Percentiles rank a stretch among this genome's conserved stretches.
These are phyloP conservation scores for Trametes elegans DNA, from an alignment of 768 basidiomycete genomes.

Conservation along the genomic window DNA sequence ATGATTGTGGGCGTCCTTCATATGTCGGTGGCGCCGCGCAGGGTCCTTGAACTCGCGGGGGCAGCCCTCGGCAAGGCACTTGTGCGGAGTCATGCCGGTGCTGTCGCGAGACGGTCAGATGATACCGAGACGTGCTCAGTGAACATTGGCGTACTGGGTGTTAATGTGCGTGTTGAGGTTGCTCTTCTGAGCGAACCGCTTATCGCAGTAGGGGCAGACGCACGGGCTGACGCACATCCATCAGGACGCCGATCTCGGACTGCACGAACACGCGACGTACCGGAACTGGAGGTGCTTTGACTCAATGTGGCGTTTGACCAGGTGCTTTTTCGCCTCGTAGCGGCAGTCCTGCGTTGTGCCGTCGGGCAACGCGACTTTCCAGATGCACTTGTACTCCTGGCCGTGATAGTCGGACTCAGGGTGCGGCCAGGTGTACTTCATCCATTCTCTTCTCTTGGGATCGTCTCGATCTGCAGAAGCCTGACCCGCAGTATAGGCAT, in stretches of 20 bases:
- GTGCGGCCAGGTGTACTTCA: not conserved
- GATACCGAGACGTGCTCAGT: conserved; percentile 25
- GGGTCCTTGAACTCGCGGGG: conserved; percentile 60
- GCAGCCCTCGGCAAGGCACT: conserved; percentile 54
- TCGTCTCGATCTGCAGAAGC: conserved; percentile 7
- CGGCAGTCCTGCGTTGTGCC: conserved; percentile 29
- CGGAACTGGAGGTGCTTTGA: conserved; percentile 59
- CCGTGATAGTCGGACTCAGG: not conserved
- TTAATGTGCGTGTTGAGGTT: conserved; percentile 56
- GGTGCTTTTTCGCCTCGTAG: conserved; percentile 55
- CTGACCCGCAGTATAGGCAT: not conserved
- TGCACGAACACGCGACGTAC: conserved; percentile 36
- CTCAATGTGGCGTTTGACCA: conserved; percentile 68
- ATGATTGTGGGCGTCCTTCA: conserved; percentile 51
- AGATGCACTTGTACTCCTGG: conserved; percentile 4
- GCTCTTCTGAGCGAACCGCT: conserved; percentile 58
- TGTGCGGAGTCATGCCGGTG: conserved; percentile 55
- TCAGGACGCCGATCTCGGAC: not conserved
- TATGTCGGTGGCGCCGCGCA: conserved; percentile 60
- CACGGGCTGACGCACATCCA: conserved; percentile 41
- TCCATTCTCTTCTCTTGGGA: not conserved
- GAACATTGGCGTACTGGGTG: conserved; percentile 41
- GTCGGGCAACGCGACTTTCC: not conserved
- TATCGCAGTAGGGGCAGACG: conserved; percentile 49
- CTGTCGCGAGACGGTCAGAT: conserved; percentile 33